These are phyloP conservation scores for Claviceps capensis DNA, from an alignment of 2,329 filamentous ascomycete genomes.

Conservation along the genomic window DNA sequence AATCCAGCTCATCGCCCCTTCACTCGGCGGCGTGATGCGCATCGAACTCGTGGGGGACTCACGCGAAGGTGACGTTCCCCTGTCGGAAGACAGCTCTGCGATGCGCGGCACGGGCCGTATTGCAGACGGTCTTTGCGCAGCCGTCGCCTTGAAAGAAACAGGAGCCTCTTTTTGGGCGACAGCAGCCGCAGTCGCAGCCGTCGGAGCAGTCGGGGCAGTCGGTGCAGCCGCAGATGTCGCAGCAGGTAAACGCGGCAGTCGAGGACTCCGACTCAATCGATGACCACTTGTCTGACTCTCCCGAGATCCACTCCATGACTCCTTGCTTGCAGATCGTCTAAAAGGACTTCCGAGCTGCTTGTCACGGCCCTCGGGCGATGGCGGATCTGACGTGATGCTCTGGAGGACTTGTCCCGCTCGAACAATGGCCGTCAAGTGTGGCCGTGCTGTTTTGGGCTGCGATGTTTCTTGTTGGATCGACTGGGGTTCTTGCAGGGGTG, in stretches of 20 bases:
- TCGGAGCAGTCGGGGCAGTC: conserved; percentile 8
- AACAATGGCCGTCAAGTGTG: conserved; percentile 43
- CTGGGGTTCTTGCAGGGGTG: conserved; percentile 21
- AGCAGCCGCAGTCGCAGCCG: conserved; percentile 1
- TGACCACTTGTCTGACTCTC: conserved; percentile 13
- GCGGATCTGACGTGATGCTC: conserved; percentile 44
- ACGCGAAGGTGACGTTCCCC: conserved; percentile 7
- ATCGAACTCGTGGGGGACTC: conserved; percentile 21
- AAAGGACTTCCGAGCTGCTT: conserved; percentile 43
- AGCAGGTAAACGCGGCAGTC: conserved; percentile 9
- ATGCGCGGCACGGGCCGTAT: conserved; percentile 17
- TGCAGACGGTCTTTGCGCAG: conserved; percentile 13
- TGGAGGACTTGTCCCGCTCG: conserved; percentile 42
- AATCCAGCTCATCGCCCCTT: conserved; percentile 32
- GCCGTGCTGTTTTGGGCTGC: conserved; percentile 22
- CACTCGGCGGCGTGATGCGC: conserved; percentile 17
- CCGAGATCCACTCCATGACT: conserved; percentile 17
- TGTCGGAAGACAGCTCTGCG: conserved; percentile 6
- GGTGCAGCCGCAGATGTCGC: conserved; percentile 1
- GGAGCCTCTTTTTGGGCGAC: conserved; percentile 18
- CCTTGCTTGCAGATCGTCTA: conserved; percentile 25
- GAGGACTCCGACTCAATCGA: conserved; percentile 18
- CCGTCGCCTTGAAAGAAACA: conserved; percentile 11
- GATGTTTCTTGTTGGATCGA: conserved; percentile 16
- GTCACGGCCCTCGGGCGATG: conserved; percentile 39